Conservation (phyloP, 179 eudicot genomes). For the Beta macrorhiza region DNA sequence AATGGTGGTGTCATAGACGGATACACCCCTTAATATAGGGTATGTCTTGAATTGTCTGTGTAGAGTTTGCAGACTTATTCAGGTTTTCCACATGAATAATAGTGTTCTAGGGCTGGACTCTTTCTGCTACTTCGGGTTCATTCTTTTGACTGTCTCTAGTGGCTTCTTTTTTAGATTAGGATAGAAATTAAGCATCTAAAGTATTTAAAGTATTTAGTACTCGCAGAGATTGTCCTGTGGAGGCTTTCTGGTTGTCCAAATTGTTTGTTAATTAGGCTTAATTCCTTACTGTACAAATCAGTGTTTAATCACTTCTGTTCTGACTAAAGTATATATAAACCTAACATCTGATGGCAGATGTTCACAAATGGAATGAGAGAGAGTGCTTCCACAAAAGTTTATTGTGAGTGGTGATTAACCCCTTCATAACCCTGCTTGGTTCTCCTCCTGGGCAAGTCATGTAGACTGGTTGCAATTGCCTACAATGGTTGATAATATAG, state of each 20-base stretch:
- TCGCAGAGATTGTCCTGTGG: neutral
- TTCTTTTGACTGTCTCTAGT: too few species aligned
- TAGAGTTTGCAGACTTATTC: too few species aligned
- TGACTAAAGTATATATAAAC: slow-evolving; percentile 8
- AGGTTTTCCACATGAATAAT: too few species aligned
- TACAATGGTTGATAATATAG: slow-evolving; percentile 10
- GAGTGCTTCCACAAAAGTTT: neutral
- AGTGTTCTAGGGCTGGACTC: too few species aligned
- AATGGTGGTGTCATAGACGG: too few species aligned
- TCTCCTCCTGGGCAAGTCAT: neutral
- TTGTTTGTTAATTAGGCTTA: neutral
- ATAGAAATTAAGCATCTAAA: neutral
- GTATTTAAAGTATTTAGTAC: too few species aligned
- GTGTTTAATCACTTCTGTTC: neutral
- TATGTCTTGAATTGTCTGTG: too few species aligned
- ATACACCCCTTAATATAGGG: too few species aligned
- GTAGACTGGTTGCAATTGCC: neutral
- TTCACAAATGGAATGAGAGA: too few species aligned
- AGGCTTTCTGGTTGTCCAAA: neutral
- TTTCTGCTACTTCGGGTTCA: too few species aligned
- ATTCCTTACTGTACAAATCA: neutral
- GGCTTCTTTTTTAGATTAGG: too few species aligned
- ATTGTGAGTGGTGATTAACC: slow-evolving; percentile 10
- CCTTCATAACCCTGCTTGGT: neutral
- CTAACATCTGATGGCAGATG: too few species aligned